Base-by-base conservation (phyloP, 2,329 filamentous ascomycete species). In the Xylariaceae sp. region DNA sequence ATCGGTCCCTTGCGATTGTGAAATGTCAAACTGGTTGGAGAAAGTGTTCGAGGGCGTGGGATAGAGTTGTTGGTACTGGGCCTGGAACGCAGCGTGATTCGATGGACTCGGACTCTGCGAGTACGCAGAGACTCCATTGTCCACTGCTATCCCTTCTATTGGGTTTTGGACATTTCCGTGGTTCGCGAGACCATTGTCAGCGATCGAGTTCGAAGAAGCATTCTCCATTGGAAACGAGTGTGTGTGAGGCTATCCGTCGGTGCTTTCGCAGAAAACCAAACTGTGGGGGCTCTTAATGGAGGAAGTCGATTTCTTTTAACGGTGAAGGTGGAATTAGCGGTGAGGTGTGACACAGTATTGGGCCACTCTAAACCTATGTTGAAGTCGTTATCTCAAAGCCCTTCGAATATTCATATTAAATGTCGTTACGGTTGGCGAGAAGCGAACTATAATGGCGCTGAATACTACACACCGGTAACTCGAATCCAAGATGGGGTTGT, bases 21-120 rank as follows among this genome's bases (percentile, higher is more conserved):
- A 43, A 70, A 76, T 74, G 49, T 75, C 73, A 57, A 73, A 67
- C 50, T 78, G 75, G 31, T 67, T 63, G 16, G 70, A 65, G 56
- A 75, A 76, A 3, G 70, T 62, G 64, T 74, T 69, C 49, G 73
- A 71, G 4, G 69, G 60, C 16, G 65, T 59, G 16, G 58, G 60
- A 55, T 69, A 65, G 11, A 68, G 61, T 16, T 66, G 65, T 45
- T 64, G 66, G 36, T 66, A 63, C 48, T 69, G 69, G 14, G 58
- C 59, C 45, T 66, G 61, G 39, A 64, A 63, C 18, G 60, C 56
- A 47, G 60, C 53, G 47, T 57, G 51, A 54, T 61, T 63, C 31
- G 53, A 45, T 36, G 54, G 50, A 54, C 49, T 59, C 31, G 55
- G 54, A 45, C 60, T 54, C 50, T 64, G 60, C 36, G 48, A 50